A percentile compares a stretch with the other conserved stretches of the same genome.
phyloP scores from a whole-genome alignment of 2,329 filamentous ascomycete species.

The Botrytis porri region DNA sequence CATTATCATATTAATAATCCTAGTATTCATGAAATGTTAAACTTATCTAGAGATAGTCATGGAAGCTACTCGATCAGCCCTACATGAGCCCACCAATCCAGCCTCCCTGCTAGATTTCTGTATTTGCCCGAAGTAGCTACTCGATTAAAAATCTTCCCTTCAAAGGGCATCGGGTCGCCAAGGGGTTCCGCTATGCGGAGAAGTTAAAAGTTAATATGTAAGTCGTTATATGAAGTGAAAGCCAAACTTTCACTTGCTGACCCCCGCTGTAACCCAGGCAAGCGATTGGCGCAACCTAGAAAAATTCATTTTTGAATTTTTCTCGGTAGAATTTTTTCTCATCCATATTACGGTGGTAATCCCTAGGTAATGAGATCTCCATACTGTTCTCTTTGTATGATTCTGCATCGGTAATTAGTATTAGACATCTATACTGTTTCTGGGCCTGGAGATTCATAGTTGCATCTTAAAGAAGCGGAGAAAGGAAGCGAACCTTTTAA shows the following conservation, averaged over 20 bases:
- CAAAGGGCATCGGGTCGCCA: neutral
- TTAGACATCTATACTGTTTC: neutral
- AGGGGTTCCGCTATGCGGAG: neutral
- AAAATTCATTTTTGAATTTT: neutral
- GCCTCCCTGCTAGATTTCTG: neutral
- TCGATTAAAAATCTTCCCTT: neutral
- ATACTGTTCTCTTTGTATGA: neutral
- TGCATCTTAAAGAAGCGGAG: neutral
- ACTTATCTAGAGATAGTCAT: neutral
- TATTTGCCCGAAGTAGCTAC: neutral
- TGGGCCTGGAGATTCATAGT: too few species aligned
- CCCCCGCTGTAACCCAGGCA: neutral
- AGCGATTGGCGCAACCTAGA: neutral
- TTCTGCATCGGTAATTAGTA: neutral
- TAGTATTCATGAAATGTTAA: neutral
- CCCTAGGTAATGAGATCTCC: neutral
- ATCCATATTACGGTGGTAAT: rapidly evolving
- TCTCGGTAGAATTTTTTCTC: neutral
- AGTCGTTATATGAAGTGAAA: neutral
- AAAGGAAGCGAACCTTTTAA: neutral
- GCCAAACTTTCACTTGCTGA: neutral
- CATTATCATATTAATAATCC: neutral
- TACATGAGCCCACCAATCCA: neutral
- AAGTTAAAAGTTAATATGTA: neutral
- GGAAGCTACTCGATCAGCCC: neutral